phyloP scores from a whole-genome alignment of 306 rosid genomes.

The Sindora glabra region DNA sequence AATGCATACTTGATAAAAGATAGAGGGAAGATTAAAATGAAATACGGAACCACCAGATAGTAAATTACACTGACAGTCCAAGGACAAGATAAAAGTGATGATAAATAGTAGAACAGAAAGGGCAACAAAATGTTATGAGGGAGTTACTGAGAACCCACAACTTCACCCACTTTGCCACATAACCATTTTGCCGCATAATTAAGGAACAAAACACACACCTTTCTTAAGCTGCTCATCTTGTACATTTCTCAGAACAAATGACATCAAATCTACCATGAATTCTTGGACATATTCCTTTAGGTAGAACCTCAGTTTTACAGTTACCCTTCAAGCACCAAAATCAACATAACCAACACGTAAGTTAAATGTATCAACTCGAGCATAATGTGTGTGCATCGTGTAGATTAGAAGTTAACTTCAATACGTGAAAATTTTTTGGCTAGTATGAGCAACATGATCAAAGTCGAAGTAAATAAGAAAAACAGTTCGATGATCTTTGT shows the following conservation, averaged over 20 bases:
- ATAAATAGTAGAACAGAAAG: not conserved
- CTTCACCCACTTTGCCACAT: no score
- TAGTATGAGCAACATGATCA: slow-evolving; percentile 3
- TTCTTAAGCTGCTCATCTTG: slow-evolving; percentile 57
- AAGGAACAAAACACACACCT: slow-evolving; percentile 39
- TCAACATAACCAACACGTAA: slow-evolving; percentile 7
- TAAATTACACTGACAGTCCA: not conserved
- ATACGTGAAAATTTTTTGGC: not conserved
- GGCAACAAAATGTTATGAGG: not conserved
- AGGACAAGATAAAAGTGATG: not conserved
- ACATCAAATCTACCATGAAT: slow-evolving; percentile 75
- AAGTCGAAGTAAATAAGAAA: not conserved
- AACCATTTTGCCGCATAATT: not conserved
- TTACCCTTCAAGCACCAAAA: slow-evolving; percentile 44
- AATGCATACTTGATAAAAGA: not conserved
- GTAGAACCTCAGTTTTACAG: slow-evolving; percentile 63
- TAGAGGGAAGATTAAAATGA: no score
- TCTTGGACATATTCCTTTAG: slow-evolving; percentile 70
- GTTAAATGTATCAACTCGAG: not conserved
- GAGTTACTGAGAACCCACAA: not conserved
- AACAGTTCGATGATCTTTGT: not conserved
- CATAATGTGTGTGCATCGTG: not conserved
- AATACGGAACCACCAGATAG: no score
- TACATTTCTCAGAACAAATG: slow-evolving; percentile 75
- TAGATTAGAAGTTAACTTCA: not conserved